Evolutionary conservation across 2,329 filamentous ascomycete genomes (phyloP), one percentile per base, ranked within the genome.

Genomic region (Calcarisporium arbuscula): DNA sequence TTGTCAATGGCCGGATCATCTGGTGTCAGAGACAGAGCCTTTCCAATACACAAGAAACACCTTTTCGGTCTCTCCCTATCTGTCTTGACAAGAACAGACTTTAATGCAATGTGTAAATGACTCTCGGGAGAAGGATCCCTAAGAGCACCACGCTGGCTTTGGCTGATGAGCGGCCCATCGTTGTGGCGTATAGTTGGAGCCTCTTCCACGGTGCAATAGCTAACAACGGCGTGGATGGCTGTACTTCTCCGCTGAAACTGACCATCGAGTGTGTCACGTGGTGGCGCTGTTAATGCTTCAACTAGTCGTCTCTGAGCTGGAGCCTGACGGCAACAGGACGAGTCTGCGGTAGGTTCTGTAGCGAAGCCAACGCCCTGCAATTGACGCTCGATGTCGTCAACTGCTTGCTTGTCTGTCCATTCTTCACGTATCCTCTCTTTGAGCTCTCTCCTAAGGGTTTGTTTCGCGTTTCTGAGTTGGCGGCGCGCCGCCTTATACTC

Each of bases 301-400:
- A 47, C 22, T 11, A 48, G 31, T 16, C 39, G 33, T 30, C 39
- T 45, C 30, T 48, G 26, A 27, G 35, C 42, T 16, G 31, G 46
- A n/a, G 32, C 22, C 22, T 36, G 19, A 36, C 32, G 32, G 19
- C 14, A 19, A 35, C n/a, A 38, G 23, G 30, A 14, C 14, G 17
- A 14, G 21, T 25, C 30, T 16, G 27, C n/a, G 5, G 23, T 9
- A 32, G 23, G 35, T 27, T 45, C 25, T 12, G 40, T 18, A 31
- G 41, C 19, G 30, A 52, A 50, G 10, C 15, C 26, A 18, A 35
- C 16, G 4, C 46, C 38, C 33, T 40, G 32, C 11, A 51, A 34
- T 36, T 51, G 36, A 19, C 26, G 20, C 25, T 51, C 20, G 14
- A 51, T 51, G 23, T 52, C 29, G 4, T 37, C 23, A 9, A 49